Percentiles rank a stretch among this genome's conserved stretches.
Conservation (phyloP, 2,329 filamentous ascomycete genomes). For the Hymenoscyphus infarciens region DNA sequence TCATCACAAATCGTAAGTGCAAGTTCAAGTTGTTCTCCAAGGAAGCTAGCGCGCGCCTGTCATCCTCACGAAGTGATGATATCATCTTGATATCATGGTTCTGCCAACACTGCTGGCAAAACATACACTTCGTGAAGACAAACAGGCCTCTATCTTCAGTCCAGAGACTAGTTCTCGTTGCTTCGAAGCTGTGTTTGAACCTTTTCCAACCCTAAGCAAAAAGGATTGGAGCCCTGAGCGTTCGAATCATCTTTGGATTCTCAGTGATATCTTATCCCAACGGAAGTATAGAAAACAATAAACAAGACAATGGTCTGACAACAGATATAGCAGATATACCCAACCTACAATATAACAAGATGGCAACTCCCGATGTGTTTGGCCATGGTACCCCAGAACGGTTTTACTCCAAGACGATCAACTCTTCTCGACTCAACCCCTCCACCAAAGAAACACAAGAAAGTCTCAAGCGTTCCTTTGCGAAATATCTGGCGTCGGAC, state of each 20-base stretch:
- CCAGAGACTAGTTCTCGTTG: neutral
- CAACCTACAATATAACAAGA: slow-evolving; percentile 13
- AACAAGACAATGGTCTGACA: neutral
- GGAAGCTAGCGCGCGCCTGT: neutral
- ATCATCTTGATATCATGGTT: slow-evolving; percentile 1
- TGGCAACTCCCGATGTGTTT: slow-evolving; percentile 31
- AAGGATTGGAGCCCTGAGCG: neutral
- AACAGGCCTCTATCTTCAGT: neutral
- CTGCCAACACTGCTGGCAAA: neutral
- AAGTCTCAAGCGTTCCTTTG: slow-evolving; percentile 34
- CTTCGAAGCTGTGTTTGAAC: no score
- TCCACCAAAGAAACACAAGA: slow-evolving; percentile 32
- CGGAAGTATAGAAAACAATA: neutral
- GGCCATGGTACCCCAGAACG: slow-evolving; percentile 26
- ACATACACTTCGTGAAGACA: neutral
- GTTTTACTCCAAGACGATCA: slow-evolving; percentile 28
- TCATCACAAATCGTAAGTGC: neutral
- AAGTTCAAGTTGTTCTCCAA: neutral
- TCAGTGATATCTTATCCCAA: neutral
- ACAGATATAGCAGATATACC: neutral
- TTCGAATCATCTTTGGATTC: neutral
- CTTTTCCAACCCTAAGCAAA: neutral
- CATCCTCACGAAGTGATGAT: neutral
- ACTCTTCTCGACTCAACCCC: slow-evolving; percentile 25
- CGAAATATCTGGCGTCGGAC: slow-evolving; percentile 33